Conservation (phyloP, 202 grass and related monocot species). For the Elaeis oleifera region DNA sequence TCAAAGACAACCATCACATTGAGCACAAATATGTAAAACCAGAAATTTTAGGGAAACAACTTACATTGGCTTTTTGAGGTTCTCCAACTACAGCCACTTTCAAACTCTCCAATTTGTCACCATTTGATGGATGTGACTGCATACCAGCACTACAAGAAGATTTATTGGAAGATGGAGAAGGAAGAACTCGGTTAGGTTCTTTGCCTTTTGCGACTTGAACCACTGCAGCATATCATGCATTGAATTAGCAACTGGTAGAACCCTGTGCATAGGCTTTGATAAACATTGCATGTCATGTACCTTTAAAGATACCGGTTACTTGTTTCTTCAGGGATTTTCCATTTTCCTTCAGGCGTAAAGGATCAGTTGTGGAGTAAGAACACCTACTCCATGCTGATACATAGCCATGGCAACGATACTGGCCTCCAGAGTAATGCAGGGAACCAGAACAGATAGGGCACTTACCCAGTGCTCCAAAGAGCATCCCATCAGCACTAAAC, state of each 20-base stretch:
- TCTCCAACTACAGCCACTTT: constrained; percentile 61
- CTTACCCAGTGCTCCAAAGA: constrained; percentile 72
- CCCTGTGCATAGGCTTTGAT: background rate
- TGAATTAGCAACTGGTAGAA: background rate
- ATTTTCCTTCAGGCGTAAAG: constrained; percentile 62
- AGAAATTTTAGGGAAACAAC: constrained; percentile 7
- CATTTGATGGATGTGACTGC: constrained; percentile 22
- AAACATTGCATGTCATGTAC: constrained; percentile 24
- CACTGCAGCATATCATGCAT: constrained; percentile 52
- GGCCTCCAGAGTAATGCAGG: constrained; percentile 60
- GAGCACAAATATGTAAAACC: background rate
- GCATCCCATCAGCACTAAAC: constrained; percentile 90
- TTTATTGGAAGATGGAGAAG: constrained; percentile 56
- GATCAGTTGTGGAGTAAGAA: constrained; percentile 66
- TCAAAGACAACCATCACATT: too few species aligned
- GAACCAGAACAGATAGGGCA: constrained; percentile 71
- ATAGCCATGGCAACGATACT: constrained; percentile 70
- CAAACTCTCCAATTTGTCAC: constrained; percentile 65
- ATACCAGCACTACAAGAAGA: constrained; percentile 21
- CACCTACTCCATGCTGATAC: constrained; percentile 94
- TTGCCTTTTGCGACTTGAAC: constrained; percentile 84
- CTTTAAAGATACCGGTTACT: constrained; percentile 65
- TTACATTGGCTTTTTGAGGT: constrained; percentile 49
- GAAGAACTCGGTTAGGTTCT: constrained; percentile 68
- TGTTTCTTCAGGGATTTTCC: constrained; percentile 61